phyloP scores from a whole-genome alignment of 202 grass and related monocot species.

The Eragrostis tef region DNA sequence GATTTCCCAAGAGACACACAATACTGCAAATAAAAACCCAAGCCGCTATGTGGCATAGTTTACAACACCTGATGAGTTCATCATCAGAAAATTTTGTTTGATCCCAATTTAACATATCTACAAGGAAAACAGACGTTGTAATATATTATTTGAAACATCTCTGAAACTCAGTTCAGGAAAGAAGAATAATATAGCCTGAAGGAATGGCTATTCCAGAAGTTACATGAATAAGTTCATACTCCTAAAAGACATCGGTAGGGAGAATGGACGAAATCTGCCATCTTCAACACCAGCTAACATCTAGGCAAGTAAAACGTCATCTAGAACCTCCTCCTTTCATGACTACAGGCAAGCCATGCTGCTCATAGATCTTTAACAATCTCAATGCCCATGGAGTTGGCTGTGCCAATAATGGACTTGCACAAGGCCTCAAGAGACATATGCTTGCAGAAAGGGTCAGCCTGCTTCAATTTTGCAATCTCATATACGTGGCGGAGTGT shows the following conservation, averaged over 20 bases:
- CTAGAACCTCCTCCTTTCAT: not conserved
- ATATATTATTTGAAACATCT: not conserved
- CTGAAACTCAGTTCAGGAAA: not conserved
- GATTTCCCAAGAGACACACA: not conserved
- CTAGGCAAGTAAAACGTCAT: not conserved
- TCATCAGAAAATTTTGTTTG: not conserved
- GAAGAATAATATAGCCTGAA: not conserved
- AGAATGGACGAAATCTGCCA: not conserved
- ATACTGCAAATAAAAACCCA: not conserved
- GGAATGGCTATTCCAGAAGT: conserved; percentile 26
- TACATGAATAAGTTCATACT: conserved; percentile 6
- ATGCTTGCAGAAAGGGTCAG: conserved; percentile 75
- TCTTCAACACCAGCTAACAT: conserved; percentile 23
- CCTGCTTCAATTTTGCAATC: conserved; percentile 86
- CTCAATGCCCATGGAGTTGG: conserved; percentile 86
- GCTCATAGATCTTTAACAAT: conserved; percentile 83
- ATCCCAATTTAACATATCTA: conserved; percentile 21
- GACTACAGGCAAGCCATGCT: conserved; percentile 18
- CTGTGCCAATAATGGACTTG: conserved; percentile 87
- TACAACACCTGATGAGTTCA: not conserved
- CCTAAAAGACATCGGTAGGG: not conserved
- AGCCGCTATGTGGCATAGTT: not conserved
- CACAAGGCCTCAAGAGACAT: conserved; percentile 79
- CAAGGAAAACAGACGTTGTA: not conserved
- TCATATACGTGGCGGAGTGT: conserved; percentile 77